Evolutionary conservation across 352 stramenopile species (phyloP), one percentile per base, ranked within the genome.

Genomic region (Phytophthora melonis): DNA sequence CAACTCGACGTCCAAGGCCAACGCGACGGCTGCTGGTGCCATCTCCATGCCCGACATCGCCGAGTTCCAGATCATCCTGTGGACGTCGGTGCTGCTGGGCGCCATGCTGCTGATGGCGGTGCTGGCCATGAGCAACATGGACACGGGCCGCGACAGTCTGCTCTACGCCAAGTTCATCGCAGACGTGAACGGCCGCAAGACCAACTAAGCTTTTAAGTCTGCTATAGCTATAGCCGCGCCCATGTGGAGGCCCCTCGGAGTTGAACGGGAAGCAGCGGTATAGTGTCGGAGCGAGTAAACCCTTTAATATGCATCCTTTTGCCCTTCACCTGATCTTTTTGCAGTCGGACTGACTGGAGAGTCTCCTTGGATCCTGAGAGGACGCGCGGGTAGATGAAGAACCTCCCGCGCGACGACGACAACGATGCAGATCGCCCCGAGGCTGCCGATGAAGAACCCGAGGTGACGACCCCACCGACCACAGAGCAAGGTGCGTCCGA

Each of bases 91-190:
- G 43, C 47, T 89, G 30, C 71, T 96, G 16, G 86, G 66, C 25
- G 68, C 74, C 8, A 59, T 91, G 60, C 63, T 90, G 34, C 55
- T 92, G 23, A 70, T 88, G 53, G 68, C 79, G 23, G 75, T 96
- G 30, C 58, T 89, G 58, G 79, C 79, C 10, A 89, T 94, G 72
- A 74, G 75, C 64, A 92, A 83, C 74, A 95, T 96, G 85, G 81
- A 95, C 57, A 74, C 82, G 5, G 77, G 79, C 18, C 88, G 86
- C 25, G 90, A 96, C 76, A 94, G 84, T 70, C 74, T 96, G 59
- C 79, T 96, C 10, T 94, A 93, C 68, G 90, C 89, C 82, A 96
- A 96, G 81, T 96, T 96, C 68, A 90, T 82, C 52, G 82, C 85
- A 3, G 77, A 88, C 66, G 73, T 79, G 39, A 84, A 74, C 60